Base-by-base conservation (phyloP, 768 basidiomycete species). In the Mrakia blollopis region DNA sequence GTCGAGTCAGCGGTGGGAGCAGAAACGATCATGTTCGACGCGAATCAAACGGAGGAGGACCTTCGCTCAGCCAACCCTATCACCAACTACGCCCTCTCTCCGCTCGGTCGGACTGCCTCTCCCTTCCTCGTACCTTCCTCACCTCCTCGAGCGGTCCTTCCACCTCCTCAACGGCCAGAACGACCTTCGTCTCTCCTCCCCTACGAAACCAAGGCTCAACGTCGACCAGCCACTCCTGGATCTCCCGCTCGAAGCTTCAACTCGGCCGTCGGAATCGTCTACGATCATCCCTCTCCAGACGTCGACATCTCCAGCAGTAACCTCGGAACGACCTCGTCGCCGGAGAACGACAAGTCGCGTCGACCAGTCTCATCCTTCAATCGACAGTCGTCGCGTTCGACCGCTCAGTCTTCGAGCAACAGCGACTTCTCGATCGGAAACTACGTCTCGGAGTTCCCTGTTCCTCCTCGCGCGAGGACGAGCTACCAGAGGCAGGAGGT, bases 341-440 rank as follows among this genome's bases (percentile, higher is more conserved):
- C 35, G 35, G 37, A 68, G 65, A n/a, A 68, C 65, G 25, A 39
- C 39, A 68, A 68, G 65, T 68, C 65, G 35, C 39, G 35, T 68
- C 65, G 65, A 39, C 65, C 65, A 0, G 13, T 13, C 35, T 68
- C 65, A 21, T 37, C 65, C 37, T 68, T 68, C 65, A 37, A 68
- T 39, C 65, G 65, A 21, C 65, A 68, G n/a, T 68, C 65, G 10
- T 39, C 35, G 3, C 35, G 65, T 7, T 68, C 39, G 65, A 41
- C 65, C 2, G 65, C 37, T 13, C 65, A 68, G 37, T 68, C 39
- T 9, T 68, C 65, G 18, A 39, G 65, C 25, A 68, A 35, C 25
- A 68, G 65, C 39, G 65, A 68, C 6, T 68, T 68, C 37, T 68
- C 65, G 21, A 68, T 68, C 6, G 65, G 39, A 23, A 39, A 35